These are phyloP conservation scores for Solanum hybrid DNA, from an alignment of 305 asterid genomes.

Conservation along the genomic window DNA sequence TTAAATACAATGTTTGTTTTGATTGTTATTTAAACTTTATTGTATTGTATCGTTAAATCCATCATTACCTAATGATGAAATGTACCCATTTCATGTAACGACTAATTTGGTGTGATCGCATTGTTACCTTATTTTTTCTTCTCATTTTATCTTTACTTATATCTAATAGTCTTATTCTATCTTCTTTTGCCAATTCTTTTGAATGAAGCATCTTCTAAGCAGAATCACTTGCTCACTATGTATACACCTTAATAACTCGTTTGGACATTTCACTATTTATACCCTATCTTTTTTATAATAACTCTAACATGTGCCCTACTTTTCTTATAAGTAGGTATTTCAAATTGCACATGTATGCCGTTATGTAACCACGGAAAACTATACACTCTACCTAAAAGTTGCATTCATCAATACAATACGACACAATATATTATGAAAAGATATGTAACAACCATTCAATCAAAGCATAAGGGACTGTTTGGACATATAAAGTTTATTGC, in stretches of 20 bases:
- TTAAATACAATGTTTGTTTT: neutral
- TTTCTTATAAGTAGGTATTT: neutral
- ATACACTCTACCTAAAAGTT: neutral
- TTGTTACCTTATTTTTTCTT: neutral
- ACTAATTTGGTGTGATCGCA: neutral
- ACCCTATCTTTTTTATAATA: neutral
- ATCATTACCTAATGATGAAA: neutral
- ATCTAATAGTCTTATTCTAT: neutral
- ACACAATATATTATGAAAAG: neutral
- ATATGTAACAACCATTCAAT: neutral
- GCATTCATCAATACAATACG: neutral
- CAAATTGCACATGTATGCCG: neutral
- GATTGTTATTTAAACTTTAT: neutral
- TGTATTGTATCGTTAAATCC: neutral
- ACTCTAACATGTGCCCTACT: neutral
- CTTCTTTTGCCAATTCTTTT: neutral
- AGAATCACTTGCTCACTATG: too few relatives aligned
- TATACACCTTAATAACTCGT: too few relatives aligned
- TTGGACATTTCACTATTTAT: too few relatives aligned
- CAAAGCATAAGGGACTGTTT: neutral
- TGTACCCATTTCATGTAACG: neutral
- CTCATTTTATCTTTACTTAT: too few relatives aligned
- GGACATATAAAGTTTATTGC: too few relatives aligned
- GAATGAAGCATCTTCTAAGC: too few relatives aligned
- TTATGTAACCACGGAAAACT: neutral